Evolutionary conservation across 257 asterid genomes (phyloP).

Genomic region (Solanum paucissectum): DNA sequence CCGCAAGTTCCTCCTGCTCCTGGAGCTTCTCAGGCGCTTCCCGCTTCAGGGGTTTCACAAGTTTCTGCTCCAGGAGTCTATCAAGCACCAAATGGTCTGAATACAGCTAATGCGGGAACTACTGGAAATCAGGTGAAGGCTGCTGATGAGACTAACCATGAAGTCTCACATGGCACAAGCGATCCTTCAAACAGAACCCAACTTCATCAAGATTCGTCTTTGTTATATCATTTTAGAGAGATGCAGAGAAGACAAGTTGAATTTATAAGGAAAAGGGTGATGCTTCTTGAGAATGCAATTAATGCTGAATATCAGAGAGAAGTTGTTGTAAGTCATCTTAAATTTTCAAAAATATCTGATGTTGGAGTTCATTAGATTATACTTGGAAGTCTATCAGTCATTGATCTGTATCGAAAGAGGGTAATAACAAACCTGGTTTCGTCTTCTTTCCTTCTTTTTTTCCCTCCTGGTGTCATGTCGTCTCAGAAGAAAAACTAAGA

Average conservation of each 20-base stretch:
- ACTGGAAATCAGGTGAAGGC: constrained; percentile 34
- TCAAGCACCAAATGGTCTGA: constrained; percentile 35
- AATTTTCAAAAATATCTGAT: not conserved
- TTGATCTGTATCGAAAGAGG: not conserved
- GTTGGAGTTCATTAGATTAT: not conserved
- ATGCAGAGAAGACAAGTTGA: constrained; percentile 94
- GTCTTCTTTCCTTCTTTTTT: not conserved
- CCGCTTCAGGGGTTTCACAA: constrained; percentile 26
- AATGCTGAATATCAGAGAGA: constrained; percentile 56
- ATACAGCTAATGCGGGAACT: constrained; percentile 31
- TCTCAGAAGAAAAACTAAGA: not conserved
- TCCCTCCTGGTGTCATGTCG: not conserved
- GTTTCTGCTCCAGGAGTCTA: constrained; percentile 23
- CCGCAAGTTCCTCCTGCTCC: constrained; percentile 20
- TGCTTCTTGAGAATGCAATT: constrained; percentile 81
- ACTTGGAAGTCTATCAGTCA: not conserved
- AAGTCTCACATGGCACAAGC: constrained; percentile 30
- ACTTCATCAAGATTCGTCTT: constrained; percentile 48
- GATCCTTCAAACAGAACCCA: constrained; percentile 54
- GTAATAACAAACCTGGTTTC: not conserved
- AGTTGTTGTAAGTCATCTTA: constrained; percentile 47
- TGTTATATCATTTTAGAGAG: constrained; percentile 61
- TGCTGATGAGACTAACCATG: constrained; percentile 30
- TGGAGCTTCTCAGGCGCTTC: constrained; percentile 29
- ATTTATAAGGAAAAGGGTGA: constrained; percentile 86